phyloP scores from a whole-genome alignment of 2,329 filamentous ascomycete species.

The Apiospora marii region DNA sequence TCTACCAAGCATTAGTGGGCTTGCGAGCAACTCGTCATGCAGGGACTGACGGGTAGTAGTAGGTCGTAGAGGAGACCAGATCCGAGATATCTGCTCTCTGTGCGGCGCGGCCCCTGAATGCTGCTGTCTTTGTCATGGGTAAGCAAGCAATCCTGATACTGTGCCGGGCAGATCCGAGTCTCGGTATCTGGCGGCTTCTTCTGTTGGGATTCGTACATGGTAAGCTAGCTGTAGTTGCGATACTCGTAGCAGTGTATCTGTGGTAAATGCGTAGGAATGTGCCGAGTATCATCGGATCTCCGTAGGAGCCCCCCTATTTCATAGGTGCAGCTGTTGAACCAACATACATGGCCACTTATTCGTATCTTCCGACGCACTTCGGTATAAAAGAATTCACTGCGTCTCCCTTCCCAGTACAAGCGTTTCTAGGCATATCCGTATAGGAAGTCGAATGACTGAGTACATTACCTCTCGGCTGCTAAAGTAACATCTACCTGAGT shows the following conservation, averaged over 20 bases:
- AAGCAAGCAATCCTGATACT: background rate
- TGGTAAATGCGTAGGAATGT: background rate
- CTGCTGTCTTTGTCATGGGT: background rate
- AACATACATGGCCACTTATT: background rate
- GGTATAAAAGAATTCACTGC: background rate
- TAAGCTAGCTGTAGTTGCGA: background rate
- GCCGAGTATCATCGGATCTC: background rate
- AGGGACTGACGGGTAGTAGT: background rate
- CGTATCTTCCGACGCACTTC: background rate
- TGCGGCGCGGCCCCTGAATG: background rate
- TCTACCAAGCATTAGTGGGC: background rate
- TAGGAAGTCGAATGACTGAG: background rate
- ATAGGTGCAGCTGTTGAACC: background rate
- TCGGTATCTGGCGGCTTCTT: background rate
- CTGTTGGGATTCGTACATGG: background rate
- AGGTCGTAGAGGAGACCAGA: background rate
- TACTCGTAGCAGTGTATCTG: background rate
- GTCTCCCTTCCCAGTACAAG: background rate
- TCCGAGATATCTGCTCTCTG: background rate
- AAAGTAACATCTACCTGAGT: background rate
- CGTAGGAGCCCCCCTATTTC: background rate
- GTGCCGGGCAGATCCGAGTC: background rate
- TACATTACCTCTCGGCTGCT: background rate
- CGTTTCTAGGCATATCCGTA: background rate
- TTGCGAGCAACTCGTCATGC: background rate